Evolutionary conservation across 768 basidiomycete genomes (phyloP).

Genomic region (Agrocybe chaxingu): DNA sequence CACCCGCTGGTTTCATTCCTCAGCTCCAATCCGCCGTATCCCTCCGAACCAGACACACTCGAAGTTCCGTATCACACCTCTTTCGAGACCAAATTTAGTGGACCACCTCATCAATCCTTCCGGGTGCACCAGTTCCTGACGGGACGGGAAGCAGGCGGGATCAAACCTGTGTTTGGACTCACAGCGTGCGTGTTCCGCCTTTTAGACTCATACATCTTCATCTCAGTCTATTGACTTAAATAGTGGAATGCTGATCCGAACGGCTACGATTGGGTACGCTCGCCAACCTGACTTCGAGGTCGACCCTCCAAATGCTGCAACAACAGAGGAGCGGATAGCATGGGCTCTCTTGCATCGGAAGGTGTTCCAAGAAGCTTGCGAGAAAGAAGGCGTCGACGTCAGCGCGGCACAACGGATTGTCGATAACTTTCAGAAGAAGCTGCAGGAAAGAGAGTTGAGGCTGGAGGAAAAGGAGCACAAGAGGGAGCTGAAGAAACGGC

Average conservation of each 20-base stretch:
- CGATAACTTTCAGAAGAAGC: constrained; percentile 12
- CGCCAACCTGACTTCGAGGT: constrained; percentile 44
- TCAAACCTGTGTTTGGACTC: constrained; percentile 86
- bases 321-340: constrained; percentile 36
- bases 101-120: constrained; percentile 33
- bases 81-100: constrained; percentile 48
- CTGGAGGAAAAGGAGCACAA: neutral
- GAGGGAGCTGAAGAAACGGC: too few relatives aligned
- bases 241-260: constrained; percentile 44
- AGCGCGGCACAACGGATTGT: constrained; percentile 23
- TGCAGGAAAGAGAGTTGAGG: constrained; percentile 7
- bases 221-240: neutral
- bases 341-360: constrained; percentile 37
- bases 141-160: constrained; percentile 78
- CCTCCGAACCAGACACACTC: constrained; percentile 46
- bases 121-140: constrained; percentile 82
- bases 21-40: constrained; percentile 53
- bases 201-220: neutral
- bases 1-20: constrained; percentile 80
- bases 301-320: constrained; percentile 29
- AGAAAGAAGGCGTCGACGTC: constrained; percentile 36
- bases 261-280: constrained; percentile 42
- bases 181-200: constrained; percentile 64
- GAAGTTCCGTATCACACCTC: constrained; percentile 68
- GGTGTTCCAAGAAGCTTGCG: constrained; percentile 35